Conservation (phyloP, 1,284 basidiomycete species). For the Crocinoboletus sp. region DNA sequence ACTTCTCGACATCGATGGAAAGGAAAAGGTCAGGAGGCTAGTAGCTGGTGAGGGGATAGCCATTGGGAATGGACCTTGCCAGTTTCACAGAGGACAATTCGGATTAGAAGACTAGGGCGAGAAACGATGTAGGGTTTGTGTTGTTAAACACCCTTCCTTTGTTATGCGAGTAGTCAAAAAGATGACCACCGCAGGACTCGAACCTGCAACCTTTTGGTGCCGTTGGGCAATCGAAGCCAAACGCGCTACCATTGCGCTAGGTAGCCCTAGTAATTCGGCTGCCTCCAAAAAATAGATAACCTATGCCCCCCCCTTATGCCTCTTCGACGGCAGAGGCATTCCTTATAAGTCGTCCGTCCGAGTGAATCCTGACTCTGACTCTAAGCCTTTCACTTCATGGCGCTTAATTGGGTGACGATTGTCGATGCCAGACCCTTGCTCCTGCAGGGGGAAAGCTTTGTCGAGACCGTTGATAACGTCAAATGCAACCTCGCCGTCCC, state of each 20-base stretch:
- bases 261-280: conserved; percentile 20
- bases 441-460: conserved; percentile 56
- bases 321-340: background rate
- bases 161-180: conserved; percentile 12
- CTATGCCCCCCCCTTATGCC: background rate
- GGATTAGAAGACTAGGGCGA: conserved; percentile 12
- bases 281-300: background rate
- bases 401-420: conserved; percentile 74
- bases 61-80: conserved; percentile 63
- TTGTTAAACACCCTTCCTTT: background rate
- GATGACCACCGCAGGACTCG: conserved; percentile 75
- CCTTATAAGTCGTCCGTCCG: background rate
- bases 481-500: conserved; percentile 59
- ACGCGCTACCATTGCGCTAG: conserved; percentile 67
- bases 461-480: conserved; percentile 51
- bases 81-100: conserved; percentile 48
- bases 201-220: conserved; percentile 84
- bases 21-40: conserved; percentile 39
- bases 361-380: background rate
- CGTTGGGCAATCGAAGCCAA: conserved; percentile 73
- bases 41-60: conserved; percentile 65
- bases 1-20: conserved; percentile 32
- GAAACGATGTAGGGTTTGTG: background rate
- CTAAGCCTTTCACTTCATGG: conserved; percentile 43
- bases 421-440: conserved; percentile 56